Percentiles rank a stretch among this genome's conserved stretches.
phyloP scores from a whole-genome alignment of 192 early-diverging fungal genomes.

The Backusella psychrophila region DNA sequence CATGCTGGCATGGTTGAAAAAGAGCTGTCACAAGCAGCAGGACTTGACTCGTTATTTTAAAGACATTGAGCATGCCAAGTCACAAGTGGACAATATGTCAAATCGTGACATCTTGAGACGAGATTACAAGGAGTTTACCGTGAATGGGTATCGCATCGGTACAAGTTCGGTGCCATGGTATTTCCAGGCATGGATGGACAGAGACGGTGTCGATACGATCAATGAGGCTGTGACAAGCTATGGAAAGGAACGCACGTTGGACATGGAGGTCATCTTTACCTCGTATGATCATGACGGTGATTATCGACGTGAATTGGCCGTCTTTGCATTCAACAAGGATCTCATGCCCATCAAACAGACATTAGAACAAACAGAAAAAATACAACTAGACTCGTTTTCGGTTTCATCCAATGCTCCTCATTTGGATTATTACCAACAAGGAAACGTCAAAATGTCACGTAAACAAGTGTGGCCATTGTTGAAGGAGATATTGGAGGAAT shows the following conservation, averaged over 20 bases:
- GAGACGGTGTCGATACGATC: conserved; percentile 42
- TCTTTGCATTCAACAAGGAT: conserved; percentile 32
- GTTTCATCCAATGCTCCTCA: conserved; percentile 6
- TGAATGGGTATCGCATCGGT: conserved; percentile 46
- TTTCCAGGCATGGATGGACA: conserved; percentile 45
- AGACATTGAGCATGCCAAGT: conserved; percentile 54
- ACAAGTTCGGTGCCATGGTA: conserved; percentile 59
- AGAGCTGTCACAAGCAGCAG: neutral
- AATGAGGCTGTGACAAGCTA: conserved; percentile 30
- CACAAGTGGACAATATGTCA: conserved; percentile 43
- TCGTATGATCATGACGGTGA: conserved; percentile 50
- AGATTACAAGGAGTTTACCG: conserved; percentile 76
- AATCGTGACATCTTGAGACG: conserved; percentile 56
- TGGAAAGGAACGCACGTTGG: conserved; percentile 41
- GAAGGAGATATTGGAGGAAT: conserved; percentile 5
- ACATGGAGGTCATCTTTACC: conserved; percentile 57
- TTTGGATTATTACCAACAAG: conserved; percentile 43
- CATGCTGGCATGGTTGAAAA: conserved; percentile 38
- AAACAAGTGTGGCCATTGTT: conserved; percentile 55
- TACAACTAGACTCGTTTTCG: conserved; percentile 5
- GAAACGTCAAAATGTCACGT: conserved; percentile 51
- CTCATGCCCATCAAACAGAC: conserved; percentile 22
- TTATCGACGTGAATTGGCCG: conserved; percentile 61
- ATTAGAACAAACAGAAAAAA: conserved; percentile 34
- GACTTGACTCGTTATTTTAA: conserved; percentile 30